These are phyloP conservation scores for Crinitomyces ghanaensis DNA, from an alignment of 805 yeast species.

Conservation along the genomic window DNA sequence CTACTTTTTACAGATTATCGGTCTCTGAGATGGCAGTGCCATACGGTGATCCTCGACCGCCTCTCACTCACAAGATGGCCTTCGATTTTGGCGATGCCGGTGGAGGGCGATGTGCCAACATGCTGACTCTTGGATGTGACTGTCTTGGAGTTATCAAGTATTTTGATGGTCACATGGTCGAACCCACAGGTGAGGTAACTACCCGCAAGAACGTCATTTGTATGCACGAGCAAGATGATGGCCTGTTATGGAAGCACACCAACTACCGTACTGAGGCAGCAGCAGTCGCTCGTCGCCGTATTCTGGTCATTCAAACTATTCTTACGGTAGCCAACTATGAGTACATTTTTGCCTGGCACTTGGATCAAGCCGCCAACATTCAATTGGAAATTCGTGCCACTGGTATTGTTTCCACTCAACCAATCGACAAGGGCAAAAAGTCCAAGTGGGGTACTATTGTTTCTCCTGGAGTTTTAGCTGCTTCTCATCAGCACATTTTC, in stretches of 20 bases:
- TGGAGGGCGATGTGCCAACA: constrained; percentile 65
- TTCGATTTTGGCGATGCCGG: constrained; percentile 82
- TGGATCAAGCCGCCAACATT: constrained; percentile 69
- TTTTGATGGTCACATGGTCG: constrained; percentile 49
- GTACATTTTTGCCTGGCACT: constrained; percentile 58
- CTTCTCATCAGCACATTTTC: constrained; percentile 73
- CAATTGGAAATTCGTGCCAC: constrained; percentile 75
- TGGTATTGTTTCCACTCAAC: constrained; percentile 78
- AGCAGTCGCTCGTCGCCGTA: constrained; percentile 63
- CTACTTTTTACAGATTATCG: constrained; percentile 59
- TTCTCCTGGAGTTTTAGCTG: constrained; percentile 73
- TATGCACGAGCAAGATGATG: constrained; percentile 78
- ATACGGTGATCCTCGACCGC: constrained; percentile 75
- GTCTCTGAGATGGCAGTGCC: constrained; percentile 83
- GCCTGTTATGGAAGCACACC: constrained; percentile 66
- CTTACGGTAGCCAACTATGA: constrained; percentile 83
- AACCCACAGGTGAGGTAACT: constrained; percentile 50
- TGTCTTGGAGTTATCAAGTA: constrained; percentile 75
- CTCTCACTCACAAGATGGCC: constrained; percentile 78
- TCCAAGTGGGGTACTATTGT: constrained; percentile 64
- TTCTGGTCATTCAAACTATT: constrained; percentile 68
- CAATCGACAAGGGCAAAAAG: constrained; percentile 54
- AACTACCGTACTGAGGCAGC: constrained; percentile 64
- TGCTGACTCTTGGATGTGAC: constrained; percentile 65
- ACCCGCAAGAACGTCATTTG: constrained; percentile 61